A percentile compares a stretch with the other conserved stretches of the same genome.
Conservation (phyloP, 2,329 filamentous ascomycete genomes). For the Colletotrichum ledebouriae region DNA sequence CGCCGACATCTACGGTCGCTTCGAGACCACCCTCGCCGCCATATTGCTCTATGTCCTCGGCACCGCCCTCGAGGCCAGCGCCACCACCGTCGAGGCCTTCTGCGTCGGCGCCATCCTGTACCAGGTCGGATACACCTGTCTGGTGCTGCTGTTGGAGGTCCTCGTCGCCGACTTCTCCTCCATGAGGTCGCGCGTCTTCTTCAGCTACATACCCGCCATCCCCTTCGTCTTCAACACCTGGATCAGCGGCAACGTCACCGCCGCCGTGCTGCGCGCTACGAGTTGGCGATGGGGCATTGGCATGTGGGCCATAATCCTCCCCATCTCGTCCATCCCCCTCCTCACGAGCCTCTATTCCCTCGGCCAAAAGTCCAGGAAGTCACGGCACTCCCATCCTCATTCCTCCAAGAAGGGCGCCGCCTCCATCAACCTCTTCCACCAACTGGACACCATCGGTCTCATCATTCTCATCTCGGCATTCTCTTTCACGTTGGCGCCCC, state of each 20-base stretch:
- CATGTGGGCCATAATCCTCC: slow-evolving; percentile 74
- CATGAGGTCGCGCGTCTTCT: slow-evolving; percentile 69
- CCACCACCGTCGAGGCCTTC: slow-evolving; percentile 63
- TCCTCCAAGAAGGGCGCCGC: slow-evolving; percentile 49
- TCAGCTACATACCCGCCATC: slow-evolving; percentile 71
- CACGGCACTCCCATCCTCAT: background rate
- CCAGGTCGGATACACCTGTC: slow-evolving; percentile 69
- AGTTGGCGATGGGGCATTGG: slow-evolving; percentile 74
- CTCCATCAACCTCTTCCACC: slow-evolving; percentile 63
- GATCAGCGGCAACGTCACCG: slow-evolving; percentile 70
- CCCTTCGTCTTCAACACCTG: slow-evolving; percentile 74
- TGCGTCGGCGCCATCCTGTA: slow-evolving; percentile 68
- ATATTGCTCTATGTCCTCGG: slow-evolving; percentile 68
- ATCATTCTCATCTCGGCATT: slow-evolving; percentile 60
- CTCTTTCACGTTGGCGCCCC: slow-evolving; percentile 61
- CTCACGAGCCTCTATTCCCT: slow-evolving; percentile 57
- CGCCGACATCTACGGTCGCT: slow-evolving; percentile 73
- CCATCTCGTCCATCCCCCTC: slow-evolving; percentile 67
- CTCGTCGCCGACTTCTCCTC: slow-evolving; percentile 73
- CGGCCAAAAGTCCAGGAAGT: slow-evolving; percentile 57
- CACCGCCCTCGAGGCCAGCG: slow-evolving; percentile 66
- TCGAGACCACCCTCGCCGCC: slow-evolving; percentile 68
- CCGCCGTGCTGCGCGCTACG: slow-evolving; percentile 61
- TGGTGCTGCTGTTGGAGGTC: slow-evolving; percentile 71
- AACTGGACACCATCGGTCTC: slow-evolving; percentile 67